Evolutionary conservation across 768 basidiomycete species (phyloP).

Genomic region (Artomyces pyxidatus): DNA sequence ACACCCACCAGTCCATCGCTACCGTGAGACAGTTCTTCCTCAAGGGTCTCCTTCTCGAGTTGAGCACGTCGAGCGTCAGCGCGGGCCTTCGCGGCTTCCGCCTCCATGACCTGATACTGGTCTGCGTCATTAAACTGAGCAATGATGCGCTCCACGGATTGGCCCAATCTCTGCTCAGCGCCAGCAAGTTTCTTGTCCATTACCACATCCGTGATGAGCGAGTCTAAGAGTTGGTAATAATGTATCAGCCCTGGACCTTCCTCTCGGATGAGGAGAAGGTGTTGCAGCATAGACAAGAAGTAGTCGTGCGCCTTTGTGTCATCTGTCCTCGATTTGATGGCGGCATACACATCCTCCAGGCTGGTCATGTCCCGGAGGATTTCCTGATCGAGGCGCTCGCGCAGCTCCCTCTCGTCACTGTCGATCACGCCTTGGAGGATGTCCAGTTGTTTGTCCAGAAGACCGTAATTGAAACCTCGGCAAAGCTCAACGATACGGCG

Average conservation of each 20-base stretch:
- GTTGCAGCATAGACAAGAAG: conserved; percentile 91
- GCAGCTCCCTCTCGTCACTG: conserved; percentile 66
- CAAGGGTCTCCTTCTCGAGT: conserved; percentile 75
- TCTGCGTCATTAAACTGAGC: conserved; percentile 89
- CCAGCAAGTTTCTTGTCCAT: conserved; percentile 85
- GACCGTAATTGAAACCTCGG: conserved; percentile 51
- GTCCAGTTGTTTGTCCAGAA: conserved; percentile 60
- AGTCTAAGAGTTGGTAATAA: conserved; percentile 88
- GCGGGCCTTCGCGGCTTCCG: conserved; percentile 66
- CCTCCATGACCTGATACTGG: conserved; percentile 65
- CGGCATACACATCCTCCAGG: conserved; percentile 82
- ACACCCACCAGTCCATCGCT: conserved; percentile 78
- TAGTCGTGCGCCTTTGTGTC: conserved; percentile 75
- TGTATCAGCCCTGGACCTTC: conserved; percentile 79
- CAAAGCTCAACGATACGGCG: conserved; percentile 64
- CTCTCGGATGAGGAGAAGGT: conserved; percentile 83
- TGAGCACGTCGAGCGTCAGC: conserved; percentile 55
- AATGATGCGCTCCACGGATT: conserved; percentile 83
- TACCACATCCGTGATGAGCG: conserved; percentile 83
- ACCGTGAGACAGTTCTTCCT: conserved; percentile 75
- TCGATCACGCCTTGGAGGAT: conserved; percentile 53
- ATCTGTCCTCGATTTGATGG: conserved; percentile 67
- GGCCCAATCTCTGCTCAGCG: conserved; percentile 78
- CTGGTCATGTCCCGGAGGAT: conserved; percentile 70
- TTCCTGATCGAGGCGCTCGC: conserved; percentile 67